Evolutionary conservation across 2,329 filamentous ascomycete species (phyloP).

Genomic region (Stagonosporopsis tanaceti): DNA sequence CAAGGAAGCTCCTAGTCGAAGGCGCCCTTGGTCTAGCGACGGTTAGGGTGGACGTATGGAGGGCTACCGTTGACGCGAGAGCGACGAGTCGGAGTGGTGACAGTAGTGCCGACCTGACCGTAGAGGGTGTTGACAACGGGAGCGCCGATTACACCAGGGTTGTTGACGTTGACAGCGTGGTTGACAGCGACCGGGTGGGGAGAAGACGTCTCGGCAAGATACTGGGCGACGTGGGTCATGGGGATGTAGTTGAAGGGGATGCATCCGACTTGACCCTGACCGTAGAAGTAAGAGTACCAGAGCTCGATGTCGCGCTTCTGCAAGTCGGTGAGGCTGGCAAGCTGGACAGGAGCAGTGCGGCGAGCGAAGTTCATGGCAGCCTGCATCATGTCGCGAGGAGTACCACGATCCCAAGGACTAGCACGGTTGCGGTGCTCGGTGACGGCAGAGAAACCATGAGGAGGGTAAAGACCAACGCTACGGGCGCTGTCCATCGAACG

Average conservation of each 20-base stretch:
- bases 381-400: slow-evolving; percentile 54
- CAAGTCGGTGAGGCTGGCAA: slow-evolving; percentile 24
- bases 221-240: slow-evolving; percentile 29
- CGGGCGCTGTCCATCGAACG: slow-evolving; percentile 87
- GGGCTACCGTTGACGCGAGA: slow-evolving; percentile 19
- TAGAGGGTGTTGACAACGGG: slow-evolving; percentile 19
- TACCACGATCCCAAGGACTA: slow-evolving; percentile 84
- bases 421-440: slow-evolving; percentile 79
- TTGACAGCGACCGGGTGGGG: slow-evolving; percentile 13
- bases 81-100: slow-evolving; percentile 23
- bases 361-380: slow-evolving; percentile 29
- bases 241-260: slow-evolving; percentile 43
- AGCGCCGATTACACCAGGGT: slow-evolving; percentile 37
- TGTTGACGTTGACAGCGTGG: slow-evolving; percentile 3
- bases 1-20: slow-evolving; percentile 22
- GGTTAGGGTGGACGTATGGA: slow-evolving; percentile 14
- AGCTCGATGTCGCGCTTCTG: slow-evolving; percentile 37
- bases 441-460: slow-evolving; percentile 75
- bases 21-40: slow-evolving; percentile 18
- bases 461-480: slow-evolving; percentile 85
- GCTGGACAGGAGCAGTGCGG: slow-evolving; percentile 20
- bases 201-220: slow-evolving; percentile 27
- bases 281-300: slow-evolving; percentile 32
- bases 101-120: slow-evolving; percentile 10
- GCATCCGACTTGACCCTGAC: slow-evolving; percentile 28